A percentile compares a stretch with the other conserved stretches of the same genome.
Conservation (phyloP, 2,329 filamentous ascomycete species). For the Coniochaeta sp. region DNA sequence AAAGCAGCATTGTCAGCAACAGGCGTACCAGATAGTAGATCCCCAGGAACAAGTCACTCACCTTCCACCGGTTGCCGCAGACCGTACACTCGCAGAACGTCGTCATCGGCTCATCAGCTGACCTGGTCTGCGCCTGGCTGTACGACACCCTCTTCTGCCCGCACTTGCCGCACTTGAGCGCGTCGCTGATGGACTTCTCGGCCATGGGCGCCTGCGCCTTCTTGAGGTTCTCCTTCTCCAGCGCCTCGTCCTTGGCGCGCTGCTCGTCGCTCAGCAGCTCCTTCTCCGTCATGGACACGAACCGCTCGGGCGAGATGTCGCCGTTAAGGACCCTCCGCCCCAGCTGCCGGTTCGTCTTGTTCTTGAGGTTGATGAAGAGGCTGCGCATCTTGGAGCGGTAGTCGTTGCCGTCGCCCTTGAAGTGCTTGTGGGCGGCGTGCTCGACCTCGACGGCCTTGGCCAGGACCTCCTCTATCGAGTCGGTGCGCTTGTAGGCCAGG, state of each 20-base stretch:
- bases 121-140: slow-evolving; percentile 89
- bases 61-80: slow-evolving; percentile 68
- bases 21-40: background rate
- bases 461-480: slow-evolving; percentile 65
- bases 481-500: slow-evolving; percentile 63
- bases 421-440: slow-evolving; percentile 62
- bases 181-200: slow-evolving; percentile 83
- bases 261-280: slow-evolving; percentile 86
- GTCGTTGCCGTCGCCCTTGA: slow-evolving; percentile 62
- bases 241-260: slow-evolving; percentile 64
- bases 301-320: slow-evolving; percentile 62
- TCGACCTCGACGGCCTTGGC: slow-evolving; percentile 77
- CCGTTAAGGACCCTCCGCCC: slow-evolving; percentile 69
- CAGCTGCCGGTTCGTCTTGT: slow-evolving; percentile 75
- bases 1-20: background rate
- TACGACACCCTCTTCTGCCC: slow-evolving; percentile 93
- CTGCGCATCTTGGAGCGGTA: slow-evolving; percentile 90
- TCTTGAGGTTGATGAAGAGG: slow-evolving; percentile 91
- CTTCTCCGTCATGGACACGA: slow-evolving; percentile 82
- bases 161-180: slow-evolving; percentile 85
- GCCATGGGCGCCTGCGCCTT: slow-evolving; percentile 91
- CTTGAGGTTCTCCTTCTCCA: slow-evolving; percentile 92
- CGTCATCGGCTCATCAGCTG: slow-evolving; percentile 89
- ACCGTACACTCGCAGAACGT: slow-evolving; percentile 67
- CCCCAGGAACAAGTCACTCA: slow-evolving; percentile 27